Evolutionary conservation across 2,329 filamentous ascomycete species (phyloP).

Genomic region (Cordyceps javanica): DNA sequence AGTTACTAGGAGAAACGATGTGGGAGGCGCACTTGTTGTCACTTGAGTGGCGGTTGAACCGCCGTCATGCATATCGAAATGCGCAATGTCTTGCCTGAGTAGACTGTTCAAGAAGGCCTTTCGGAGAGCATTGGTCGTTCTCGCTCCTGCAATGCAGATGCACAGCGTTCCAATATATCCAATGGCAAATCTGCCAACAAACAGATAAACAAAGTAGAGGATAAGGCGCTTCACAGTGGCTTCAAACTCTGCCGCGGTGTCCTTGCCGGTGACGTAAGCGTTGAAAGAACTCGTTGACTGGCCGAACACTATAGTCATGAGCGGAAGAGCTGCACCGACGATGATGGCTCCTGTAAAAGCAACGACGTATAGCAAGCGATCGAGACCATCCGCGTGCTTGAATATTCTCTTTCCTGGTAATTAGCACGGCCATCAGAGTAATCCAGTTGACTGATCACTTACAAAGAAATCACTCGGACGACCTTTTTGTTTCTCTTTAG

Average conservation of each 20-base stretch:
- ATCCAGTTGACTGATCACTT: background rate
- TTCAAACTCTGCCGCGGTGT: background rate
- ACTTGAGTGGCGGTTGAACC: conserved; percentile 3
- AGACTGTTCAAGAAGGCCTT: conserved; percentile 3
- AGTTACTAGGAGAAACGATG: background rate
- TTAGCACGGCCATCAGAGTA: background rate
- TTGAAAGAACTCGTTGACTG: background rate
- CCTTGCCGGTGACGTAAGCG: background rate
- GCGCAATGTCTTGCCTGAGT: conserved; percentile 6
- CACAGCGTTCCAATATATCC: background rate
- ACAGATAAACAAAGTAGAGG: conserved; percentile 10
- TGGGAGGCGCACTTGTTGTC: background rate
- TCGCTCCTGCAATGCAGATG: conserved; percentile 1
- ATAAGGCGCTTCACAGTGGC: background rate
- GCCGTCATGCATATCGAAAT: background rate
- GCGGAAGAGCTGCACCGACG: conserved; percentile 1
- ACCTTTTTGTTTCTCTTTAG: background rate
- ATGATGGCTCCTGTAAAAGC: background rate
- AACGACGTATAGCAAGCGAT: background rate
- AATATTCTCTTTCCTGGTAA: background rate
- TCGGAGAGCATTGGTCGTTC: conserved; percentile 5
- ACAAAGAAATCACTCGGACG: background rate
- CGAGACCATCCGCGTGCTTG: background rate
- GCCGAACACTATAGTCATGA: conserved; percentile 10
- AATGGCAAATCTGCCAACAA: conserved; percentile 4